Evolutionary conservation across 768 basidiomycete genomes (phyloP), one percentile per base, ranked within the genome.

Genomic region (Suillus sp.): DNA sequence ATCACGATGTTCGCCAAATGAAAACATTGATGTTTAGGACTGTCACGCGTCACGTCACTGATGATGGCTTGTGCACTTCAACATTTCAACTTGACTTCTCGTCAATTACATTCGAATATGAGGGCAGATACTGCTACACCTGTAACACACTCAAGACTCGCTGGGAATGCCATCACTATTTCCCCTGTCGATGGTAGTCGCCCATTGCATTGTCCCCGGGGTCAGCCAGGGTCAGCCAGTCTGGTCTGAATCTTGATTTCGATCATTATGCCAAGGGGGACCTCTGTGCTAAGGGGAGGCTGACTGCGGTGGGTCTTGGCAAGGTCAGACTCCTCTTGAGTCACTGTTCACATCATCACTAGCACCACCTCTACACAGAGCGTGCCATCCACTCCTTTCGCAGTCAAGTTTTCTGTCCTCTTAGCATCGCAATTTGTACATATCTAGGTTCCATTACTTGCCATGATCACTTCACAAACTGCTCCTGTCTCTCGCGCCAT

Each of bases 321-420:
- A 27, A 42, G 4, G 27, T 59, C 40, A 30, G 27, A 30, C 10
- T 14, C 50, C n/a, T 54, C 22, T 56, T 6, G 18, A 20, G 30
- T 51, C 18, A 20, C 27, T 18, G 18, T n/a, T 32, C 51, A 48
- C 14, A 55, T 27, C 5, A 42, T 59, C 13, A 45, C 14, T 30
- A 32, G 14, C n/a, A 53, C 51, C 30, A 53, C 20, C 51, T 53
- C 51, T 32, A 20, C 30, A 2, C 30, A 32, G 51, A 34, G 59
- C 50, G 59, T 37, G 59, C 13, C n/a, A n/a, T 20, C 59, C 59
- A 50, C 50, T 57, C 59, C 50, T 45, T 55, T 37, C 35, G 43
- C 50, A 60, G 50, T 60, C 50, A 27, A 60, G 50, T 7, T 60
- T 20, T 30, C 30, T 32, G 30, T 53, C 20, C 32, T 32, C 59